Conservation (phyloP, 1,284 basidiomycete species). For the Tilletia caries region DNA sequence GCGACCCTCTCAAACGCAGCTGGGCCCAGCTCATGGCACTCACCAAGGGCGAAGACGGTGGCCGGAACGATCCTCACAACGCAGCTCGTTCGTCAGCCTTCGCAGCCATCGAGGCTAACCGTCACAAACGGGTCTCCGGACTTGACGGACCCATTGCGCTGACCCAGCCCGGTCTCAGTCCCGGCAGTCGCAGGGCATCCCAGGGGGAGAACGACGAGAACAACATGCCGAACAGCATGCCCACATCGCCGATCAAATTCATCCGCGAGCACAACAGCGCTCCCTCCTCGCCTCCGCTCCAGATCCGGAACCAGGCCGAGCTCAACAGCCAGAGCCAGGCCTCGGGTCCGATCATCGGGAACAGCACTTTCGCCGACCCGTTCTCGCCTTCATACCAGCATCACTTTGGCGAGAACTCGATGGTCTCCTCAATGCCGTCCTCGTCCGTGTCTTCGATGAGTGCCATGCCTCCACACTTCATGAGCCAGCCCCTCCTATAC, state of each 20-base stretch:
- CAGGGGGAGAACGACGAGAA: background rate
- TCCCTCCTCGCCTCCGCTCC: background rate
- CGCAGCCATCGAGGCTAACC: constrained; percentile 1
- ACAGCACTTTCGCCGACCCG: background rate
- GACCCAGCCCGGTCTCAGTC: background rate
- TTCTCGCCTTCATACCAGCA: background rate
- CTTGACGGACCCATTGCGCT: constrained; percentile 9
- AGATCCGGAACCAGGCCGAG: constrained; percentile 1
- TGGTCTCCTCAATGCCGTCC: background rate
- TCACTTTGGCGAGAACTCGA: constrained; percentile 11
- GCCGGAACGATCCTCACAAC: constrained; percentile 4
- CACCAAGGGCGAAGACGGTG: constrained; percentile 14
- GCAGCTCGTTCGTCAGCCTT: background rate
- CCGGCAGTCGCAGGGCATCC: background rate
- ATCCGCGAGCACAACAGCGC: background rate
- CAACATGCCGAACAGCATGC: background rate
- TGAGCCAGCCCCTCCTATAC: constrained; percentile 9
- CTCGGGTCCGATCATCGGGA: background rate
- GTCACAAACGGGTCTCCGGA: background rate
- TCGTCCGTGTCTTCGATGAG: background rate
- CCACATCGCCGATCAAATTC: background rate
- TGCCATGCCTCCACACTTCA: background rate
- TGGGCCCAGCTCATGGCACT: constrained; percentile 14
- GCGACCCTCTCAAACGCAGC: constrained; percentile 9
- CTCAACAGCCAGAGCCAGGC: background rate